Evolutionary conservation across 1,284 basidiomycete genomes (phyloP), one percentile per base, ranked within the genome.

Genomic region (Apiotrichum gamsii): DNA sequence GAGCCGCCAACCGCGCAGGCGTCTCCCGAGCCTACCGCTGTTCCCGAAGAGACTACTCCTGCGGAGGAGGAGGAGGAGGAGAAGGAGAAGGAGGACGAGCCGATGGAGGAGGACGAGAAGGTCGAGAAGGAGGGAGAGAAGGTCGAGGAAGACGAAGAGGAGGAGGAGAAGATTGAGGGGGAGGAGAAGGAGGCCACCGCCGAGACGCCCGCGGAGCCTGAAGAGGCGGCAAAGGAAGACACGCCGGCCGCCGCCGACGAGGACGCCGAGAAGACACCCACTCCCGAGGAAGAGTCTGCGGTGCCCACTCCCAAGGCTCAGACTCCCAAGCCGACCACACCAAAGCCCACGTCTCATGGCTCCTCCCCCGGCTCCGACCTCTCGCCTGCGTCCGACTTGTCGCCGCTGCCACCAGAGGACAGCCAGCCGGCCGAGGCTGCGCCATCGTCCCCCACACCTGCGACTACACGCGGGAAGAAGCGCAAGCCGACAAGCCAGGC

Each of bases 401-500:
- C 59, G 3, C 53, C 59, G 5, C 43, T 51, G 10, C 57, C 54
- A 5, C 45, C 36, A 39, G 45, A 46, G 28, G 49, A 52, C 15
- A 14, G 19, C 21, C 37, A 30, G 3, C 30, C 43, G 2, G 16
- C 43, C 9, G 36, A 23, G 1, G 37, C 30, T 0, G n/a, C 23
- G 2, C 25, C 45, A 18, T 36, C 45, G 3, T 42, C 47, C 2
- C 52, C 47, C 4, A 41, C 43, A n/a, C 39, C 46, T 1, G 18
- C 36, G 2, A 8, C 51, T 4, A 51, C 54, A 2, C 53, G 62
- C n/a, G 39, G 41, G 1, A 52, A 53, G 24, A 67, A 67, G 45
- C 48, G 65, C 18, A 67, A 65, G 49, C 60, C 61, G 2, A 31
- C 36, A 8, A 43, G 45, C 11, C 55, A 49, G 38, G 53, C 60